Percentiles rank a stretch among this genome's conserved stretches.
Conservation (phyloP, 257 asterid species). For the Henckelia pumila region DNA sequence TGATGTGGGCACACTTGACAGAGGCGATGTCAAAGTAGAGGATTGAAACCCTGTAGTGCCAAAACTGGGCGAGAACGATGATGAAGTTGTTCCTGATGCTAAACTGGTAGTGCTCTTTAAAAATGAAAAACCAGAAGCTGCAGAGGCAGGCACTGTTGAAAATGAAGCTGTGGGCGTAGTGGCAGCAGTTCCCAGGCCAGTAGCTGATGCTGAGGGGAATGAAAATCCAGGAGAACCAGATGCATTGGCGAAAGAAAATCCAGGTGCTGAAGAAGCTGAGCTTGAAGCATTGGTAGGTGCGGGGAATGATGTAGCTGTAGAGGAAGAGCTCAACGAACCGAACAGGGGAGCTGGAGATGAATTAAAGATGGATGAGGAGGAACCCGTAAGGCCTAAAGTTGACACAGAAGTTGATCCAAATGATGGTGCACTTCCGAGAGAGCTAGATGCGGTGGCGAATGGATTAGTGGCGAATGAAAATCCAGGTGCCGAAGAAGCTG, state of each 20-base stretch:
- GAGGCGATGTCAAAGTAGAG: conserved; percentile 37
- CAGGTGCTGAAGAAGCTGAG: conserved; percentile 42
- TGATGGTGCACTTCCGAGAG: conserved; percentile 31
- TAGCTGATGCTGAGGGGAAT: conserved; percentile 32
- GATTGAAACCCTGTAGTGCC: conserved; percentile 45
- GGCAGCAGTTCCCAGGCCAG: conserved; percentile 27
- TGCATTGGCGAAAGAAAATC: conserved; percentile 39
- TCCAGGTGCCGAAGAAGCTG: conserved; percentile 42
- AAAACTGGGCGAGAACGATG: conserved; percentile 45
- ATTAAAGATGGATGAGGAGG: conserved; percentile 26
- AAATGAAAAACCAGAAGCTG: conserved; percentile 44
- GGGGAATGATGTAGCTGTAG: conserved; percentile 33
- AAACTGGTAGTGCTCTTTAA: conserved; percentile 36
- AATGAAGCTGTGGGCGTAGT: conserved; percentile 33
- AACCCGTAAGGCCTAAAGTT: conserved; percentile 30
- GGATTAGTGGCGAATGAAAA: conserved; percentile 45
- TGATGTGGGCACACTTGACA: conserved; percentile 41
- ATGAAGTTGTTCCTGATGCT: conserved; percentile 35
- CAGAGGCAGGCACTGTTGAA: conserved; percentile 33
- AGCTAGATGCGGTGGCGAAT: conserved; percentile 37
- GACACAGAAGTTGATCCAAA: conserved; percentile 38
- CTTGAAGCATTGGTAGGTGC: conserved; percentile 23
- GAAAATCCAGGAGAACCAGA: conserved; percentile 46
- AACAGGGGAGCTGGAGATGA: conserved; percentile 35
- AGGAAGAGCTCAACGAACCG: conserved; percentile 24